Evolutionary conservation across 352 stramenopile species (phyloP), one percentile per base, ranked within the genome.

Genomic region (Phytopythium vexans): DNA sequence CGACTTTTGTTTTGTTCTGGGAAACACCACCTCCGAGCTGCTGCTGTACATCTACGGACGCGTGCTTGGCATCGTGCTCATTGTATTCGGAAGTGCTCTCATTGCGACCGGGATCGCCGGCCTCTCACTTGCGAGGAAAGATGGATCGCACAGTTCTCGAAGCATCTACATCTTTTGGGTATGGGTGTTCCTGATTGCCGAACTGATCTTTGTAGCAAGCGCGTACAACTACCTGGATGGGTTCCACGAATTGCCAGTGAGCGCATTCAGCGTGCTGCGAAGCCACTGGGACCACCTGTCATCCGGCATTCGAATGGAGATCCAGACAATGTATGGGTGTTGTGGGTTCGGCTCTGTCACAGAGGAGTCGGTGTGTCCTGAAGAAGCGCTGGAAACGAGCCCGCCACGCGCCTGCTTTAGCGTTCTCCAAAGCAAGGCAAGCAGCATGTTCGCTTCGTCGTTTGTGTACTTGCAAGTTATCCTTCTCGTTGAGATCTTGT

Each of bases 1-100:
- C 5, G 73, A 87, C 34, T 74, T 87, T 14, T 52, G 69, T 32
- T 64, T 74, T 38, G 70, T 87, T 4, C 62, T 87, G 27, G 76
- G 76, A 33, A 74, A 79, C 34, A 84, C 62, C 16, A 77, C 76
- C n/a, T 54, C 64, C 0, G 75, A 83, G 41, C 27, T 82, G 35
- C 66, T 81, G 27, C 43, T 87, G 0, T 79, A 74, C 14, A 51
- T 87, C 14, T 87, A 80, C 12, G 63, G 73, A 10, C 65, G 72
- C 8, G 38, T 54, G 1, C 52, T 82, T 6, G 76, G 70, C 9
- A 41, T 74, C 8, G 51, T 62, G 2, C 35, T 85, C 2, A 44
- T 67, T 0, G 42, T 52, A 0, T 61, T 68, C 32, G 73, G 76
- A 14, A 49, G 38, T 3, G 37, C 69, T 0, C 41, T 83, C 6